Evolutionary conservation across 345 rosid genomes (phyloP).

Genomic region (Brassica cretica): DNA sequence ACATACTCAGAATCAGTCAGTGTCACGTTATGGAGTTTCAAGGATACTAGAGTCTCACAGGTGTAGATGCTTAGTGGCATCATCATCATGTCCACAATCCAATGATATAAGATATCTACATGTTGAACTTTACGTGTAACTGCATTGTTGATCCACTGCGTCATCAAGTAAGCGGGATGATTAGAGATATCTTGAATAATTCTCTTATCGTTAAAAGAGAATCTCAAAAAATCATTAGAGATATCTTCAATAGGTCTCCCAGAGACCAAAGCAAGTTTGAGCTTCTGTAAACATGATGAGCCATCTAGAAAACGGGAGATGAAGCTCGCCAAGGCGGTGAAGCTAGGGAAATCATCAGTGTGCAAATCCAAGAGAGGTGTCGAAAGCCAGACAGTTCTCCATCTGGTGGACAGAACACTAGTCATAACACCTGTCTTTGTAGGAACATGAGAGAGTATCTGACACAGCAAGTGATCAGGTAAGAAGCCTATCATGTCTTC

Average conservation of each 20-base stretch:
- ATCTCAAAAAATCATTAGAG: neutral
- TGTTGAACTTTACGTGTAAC: neutral
- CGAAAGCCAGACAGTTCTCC: neutral
- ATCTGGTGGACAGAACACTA: neutral
- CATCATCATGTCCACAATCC: neutral
- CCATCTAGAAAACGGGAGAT: neutral
- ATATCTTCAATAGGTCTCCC: neutral
- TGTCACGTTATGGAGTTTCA: neutral
- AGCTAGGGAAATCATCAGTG: neutral
- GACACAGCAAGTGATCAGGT: neutral
- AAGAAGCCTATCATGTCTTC: neutral
- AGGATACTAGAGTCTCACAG: neutral
- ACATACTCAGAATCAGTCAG: neutral
- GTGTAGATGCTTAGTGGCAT: conserved; percentile 5
- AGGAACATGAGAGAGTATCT: neutral
- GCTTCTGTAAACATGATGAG: conserved; percentile 11
- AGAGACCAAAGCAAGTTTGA: neutral
- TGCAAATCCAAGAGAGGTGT: neutral
- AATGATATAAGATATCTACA: neutral
- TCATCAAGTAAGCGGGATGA: neutral
- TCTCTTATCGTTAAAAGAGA: too few relatives aligned
- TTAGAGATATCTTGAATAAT: neutral
- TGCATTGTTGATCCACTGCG: neutral
- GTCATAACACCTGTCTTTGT: neutral
- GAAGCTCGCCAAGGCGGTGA: neutral